Percentiles rank a stretch among this genome's conserved stretches.
phyloP scores from a whole-genome alignment of 2,329 filamentous ascomycete genomes.

The Myotisia sp. region DNA sequence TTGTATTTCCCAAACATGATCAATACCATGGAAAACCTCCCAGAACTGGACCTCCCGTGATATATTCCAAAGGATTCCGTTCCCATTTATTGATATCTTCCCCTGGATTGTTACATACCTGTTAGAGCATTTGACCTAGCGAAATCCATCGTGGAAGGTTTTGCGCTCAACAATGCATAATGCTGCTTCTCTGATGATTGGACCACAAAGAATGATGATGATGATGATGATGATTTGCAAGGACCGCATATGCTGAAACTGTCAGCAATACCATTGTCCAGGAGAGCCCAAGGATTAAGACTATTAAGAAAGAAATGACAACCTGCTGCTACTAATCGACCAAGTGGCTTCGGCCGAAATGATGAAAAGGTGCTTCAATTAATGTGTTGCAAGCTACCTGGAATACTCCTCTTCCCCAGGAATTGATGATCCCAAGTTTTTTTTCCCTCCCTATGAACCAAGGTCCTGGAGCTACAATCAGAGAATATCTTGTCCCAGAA shows the following conservation, averaged over 20 bases:
- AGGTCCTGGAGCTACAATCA: too few species aligned
- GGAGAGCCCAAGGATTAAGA: neutral
- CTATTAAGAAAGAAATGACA: slow-evolving; percentile 3
- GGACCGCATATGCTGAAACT: slow-evolving; percentile 15
- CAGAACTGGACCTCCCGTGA: neutral
- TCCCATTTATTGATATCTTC: slow-evolving; percentile 14
- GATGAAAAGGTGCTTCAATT: slow-evolving; percentile 7
- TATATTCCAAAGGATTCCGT: slow-evolving; percentile 1
- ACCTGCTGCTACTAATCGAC: slow-evolving; percentile 4
- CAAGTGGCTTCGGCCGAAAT: slow-evolving; percentile 5
- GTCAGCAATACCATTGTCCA: slow-evolving; percentile 3
- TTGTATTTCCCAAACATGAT: slow-evolving; percentile 3
- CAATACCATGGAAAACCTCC: neutral
- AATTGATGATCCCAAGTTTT: slow-evolving; percentile 2
- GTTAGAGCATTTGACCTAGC: slow-evolving; percentile 11
- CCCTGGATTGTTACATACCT: slow-evolving; percentile 13
- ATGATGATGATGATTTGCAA: slow-evolving; percentile 13
- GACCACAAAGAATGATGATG: slow-evolving; percentile 9
- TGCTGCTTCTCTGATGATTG: slow-evolving; percentile 26
- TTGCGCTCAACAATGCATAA: slow-evolving; percentile 24
- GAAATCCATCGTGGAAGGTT: slow-evolving; percentile 21
- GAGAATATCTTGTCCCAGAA: neutral
- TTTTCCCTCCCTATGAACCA: slow-evolving; percentile 3
- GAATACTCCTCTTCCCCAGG: too few species aligned
- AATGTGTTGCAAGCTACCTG: slow-evolving; percentile 7